Evolutionary conservation across 108 stramenopile genomes (phyloP).

Genomic region (Nitzschia sp.): DNA sequence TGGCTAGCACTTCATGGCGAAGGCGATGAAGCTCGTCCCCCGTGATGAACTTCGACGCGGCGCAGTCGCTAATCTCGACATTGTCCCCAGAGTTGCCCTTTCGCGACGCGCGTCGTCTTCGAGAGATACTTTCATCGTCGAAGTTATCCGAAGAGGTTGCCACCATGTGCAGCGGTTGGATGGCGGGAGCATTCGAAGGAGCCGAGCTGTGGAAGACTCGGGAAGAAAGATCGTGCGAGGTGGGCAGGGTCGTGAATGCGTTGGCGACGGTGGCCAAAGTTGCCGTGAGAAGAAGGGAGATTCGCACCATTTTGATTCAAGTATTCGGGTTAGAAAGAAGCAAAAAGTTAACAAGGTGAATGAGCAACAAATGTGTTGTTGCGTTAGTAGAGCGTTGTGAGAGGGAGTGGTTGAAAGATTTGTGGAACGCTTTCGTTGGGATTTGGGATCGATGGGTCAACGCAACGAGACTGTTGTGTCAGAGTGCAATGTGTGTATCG

Average conservation of each 20-base stretch:
- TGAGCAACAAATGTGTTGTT: no score
- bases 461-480: no score
- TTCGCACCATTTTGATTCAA: slow-evolving; percentile 4
- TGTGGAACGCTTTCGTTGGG: no score
- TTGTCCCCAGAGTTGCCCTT: neutral
- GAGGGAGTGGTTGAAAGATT: no score
- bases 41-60: slow-evolving; percentile 29
- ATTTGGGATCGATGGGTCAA: no score
- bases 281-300: neutral
- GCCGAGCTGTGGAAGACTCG: neutral
- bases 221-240: neutral
- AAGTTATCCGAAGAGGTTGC: slow-evolving; percentile 1
- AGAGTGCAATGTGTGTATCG: no score
- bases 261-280: neutral
- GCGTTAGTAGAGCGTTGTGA: no score
- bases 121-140: neutral
- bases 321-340: no score
- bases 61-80: neutral
- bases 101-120: neutral
- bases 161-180: slow-evolving; percentile 4
- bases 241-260: neutral
- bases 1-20: slow-evolving; percentile 45
- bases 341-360: no score
- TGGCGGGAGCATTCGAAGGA: neutral
- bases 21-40: slow-evolving; percentile 61